Conservation (phyloP, 2,329 filamentous ascomycete species). For the Xylariomycetidae sp. region DNA sequence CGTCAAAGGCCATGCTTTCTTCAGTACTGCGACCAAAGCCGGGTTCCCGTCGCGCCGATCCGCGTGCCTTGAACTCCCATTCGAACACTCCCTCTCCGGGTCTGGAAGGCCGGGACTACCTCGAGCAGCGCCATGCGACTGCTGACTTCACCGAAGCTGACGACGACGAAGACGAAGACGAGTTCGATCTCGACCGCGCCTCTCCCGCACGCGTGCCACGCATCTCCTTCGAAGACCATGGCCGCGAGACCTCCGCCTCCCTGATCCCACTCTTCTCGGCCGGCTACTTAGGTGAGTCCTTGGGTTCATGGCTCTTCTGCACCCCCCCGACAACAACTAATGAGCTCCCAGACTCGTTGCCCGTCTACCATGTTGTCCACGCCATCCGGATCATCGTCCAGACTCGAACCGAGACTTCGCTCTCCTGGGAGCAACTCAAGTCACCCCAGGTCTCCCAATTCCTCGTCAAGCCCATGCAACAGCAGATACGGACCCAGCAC, state of each 20-base stretch:
- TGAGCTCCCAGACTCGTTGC: constrained; percentile 70
- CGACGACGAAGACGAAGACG: constrained; percentile 35
- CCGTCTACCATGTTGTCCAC: constrained; percentile 86
- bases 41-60: constrained; percentile 17
- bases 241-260: constrained; percentile 24
- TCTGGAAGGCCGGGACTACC: constrained; percentile 27
- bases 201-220: constrained; percentile 19
- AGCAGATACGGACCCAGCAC: constrained; percentile 76
- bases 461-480: constrained; percentile 89
- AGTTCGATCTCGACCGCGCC: constrained; percentile 22
- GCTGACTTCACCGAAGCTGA: constrained; percentile 62
- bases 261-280: constrained; percentile 74
- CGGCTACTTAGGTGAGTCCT: constrained; percentile 60
- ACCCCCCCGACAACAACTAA: neutral
- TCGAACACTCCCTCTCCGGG: constrained; percentile 22
- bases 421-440: constrained; percentile 90
- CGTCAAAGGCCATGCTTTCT: constrained; percentile 27
- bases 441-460: constrained; percentile 97
- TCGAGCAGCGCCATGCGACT: constrained; percentile 45
- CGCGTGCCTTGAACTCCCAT: constrained; percentile 17
- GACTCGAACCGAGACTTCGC: constrained; percentile 80
- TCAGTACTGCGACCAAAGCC: constrained; percentile 24
- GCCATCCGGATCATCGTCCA: constrained; percentile 80
- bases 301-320: too few species aligned
- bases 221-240: constrained; percentile 33